Evolutionary conservation across 768 basidiomycete species (phyloP).

Genomic region (Tulasnella sp.): DNA sequence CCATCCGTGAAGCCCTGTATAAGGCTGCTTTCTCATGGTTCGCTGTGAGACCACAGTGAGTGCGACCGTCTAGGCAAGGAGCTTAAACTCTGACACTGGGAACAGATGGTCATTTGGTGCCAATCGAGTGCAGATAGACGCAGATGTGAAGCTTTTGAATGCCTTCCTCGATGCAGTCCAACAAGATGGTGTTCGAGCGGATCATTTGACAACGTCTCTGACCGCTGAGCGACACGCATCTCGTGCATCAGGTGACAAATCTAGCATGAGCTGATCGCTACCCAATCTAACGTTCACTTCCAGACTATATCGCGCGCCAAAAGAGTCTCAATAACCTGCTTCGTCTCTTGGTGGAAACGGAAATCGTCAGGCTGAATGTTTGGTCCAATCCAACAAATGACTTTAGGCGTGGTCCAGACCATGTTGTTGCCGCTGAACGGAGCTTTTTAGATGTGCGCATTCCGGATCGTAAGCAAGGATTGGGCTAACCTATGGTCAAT

Average conservation of each 20-base stretch:
- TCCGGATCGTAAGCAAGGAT: not conserved
- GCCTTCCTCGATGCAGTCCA: constrained; percentile 79
- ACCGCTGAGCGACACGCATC: constrained; percentile 36
- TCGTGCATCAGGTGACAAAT: constrained; percentile 3
- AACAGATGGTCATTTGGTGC: constrained; percentile 94
- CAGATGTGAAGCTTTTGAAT: constrained; percentile 79
- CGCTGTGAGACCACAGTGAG: constrained; percentile 85
- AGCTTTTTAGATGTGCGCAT: constrained; percentile 56
- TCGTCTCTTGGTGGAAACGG: constrained; percentile 83
- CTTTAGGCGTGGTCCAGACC: constrained; percentile 58
- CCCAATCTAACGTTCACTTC: constrained; percentile 28
- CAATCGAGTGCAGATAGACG: constrained; percentile 81
- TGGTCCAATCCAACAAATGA: constrained; percentile 90
- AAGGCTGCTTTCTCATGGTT: constrained; percentile 87
- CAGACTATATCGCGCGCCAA: constrained; percentile 59
- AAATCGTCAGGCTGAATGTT: constrained; percentile 77
- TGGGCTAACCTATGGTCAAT: constrained; percentile 26
- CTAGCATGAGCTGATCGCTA: not conserved
- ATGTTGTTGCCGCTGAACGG: constrained; percentile 52
- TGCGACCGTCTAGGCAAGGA: constrained; percentile 12
- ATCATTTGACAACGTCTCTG: constrained; percentile 33
- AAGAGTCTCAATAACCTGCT: constrained; percentile 68
- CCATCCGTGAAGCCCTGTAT: constrained; percentile 72
- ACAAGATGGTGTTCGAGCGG: constrained; percentile 62
- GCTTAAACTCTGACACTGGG: not conserved